A percentile compares a stretch with the other conserved stretches of the same genome.
Conservation (phyloP, 2,329 filamentous ascomycete species). For the Acephala macrosclerotiorum region DNA sequence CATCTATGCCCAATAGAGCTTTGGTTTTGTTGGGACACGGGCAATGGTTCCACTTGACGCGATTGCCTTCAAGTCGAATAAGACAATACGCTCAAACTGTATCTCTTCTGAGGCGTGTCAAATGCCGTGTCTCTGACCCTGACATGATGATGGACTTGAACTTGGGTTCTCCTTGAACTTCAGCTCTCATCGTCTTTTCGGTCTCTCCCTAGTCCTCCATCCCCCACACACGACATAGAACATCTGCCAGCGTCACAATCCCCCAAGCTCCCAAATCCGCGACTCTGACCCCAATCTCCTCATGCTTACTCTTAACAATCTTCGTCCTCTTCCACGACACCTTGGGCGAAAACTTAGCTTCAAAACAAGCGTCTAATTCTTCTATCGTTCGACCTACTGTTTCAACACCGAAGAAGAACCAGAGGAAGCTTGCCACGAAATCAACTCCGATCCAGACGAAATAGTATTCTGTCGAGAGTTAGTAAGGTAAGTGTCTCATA, state of each 20-base stretch:
- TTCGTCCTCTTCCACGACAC: conserved; percentile 23
- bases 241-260: not conserved
- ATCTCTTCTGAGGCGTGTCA: too few relatives aligned
- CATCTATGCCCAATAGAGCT: too few relatives aligned
- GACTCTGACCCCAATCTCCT: conserved; percentile 20
- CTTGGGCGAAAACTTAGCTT: conserved; percentile 25
- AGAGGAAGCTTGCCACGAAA: conserved; percentile 24
- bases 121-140: too few relatives aligned
- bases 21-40: too few relatives aligned
- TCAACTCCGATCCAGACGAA: conserved; percentile 32
- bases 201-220: not conserved
- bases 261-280: not conserved
- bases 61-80: too few relatives aligned
- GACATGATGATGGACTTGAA: too few relatives aligned
- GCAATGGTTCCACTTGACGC: too few relatives aligned
- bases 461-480: conserved; percentile 22
- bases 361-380: conserved; percentile 32
- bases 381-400: conserved; percentile 31
- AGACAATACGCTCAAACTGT: too few relatives aligned
- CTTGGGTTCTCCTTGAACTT: too few relatives aligned
- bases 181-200: not conserved
- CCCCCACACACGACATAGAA: not conserved
- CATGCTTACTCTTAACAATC: conserved; percentile 21
- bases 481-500: not conserved
- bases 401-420: conserved; percentile 34